Percentiles rank a stretch among this genome's conserved stretches.
phyloP scores from a whole-genome alignment of 495 filamentous ascomycete species.

The Penicillium cataractarum region DNA sequence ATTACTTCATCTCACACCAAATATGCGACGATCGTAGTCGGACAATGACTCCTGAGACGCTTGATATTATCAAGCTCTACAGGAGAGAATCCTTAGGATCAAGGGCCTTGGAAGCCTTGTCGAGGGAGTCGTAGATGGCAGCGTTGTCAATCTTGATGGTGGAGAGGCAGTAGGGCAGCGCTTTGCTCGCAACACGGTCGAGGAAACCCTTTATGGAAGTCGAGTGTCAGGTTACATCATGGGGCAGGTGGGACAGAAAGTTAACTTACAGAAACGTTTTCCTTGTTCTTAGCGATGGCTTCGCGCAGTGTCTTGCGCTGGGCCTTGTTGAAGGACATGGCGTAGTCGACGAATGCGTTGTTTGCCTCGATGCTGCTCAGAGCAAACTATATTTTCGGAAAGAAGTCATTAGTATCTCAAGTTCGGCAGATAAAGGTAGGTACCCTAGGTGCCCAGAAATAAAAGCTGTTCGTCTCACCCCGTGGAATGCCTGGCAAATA shows the following conservation, averaged over 20 bases:
- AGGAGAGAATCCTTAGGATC: not conserved
- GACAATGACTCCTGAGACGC: not conserved
- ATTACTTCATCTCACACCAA: not conserved
- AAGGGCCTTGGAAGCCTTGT: constrained; percentile 3
- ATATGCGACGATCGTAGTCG: not conserved
- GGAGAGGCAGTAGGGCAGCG: not conserved
- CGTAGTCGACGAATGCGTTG: not conserved
- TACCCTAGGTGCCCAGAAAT: not conserved
- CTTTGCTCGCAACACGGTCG: not conserved
- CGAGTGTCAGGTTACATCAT: not conserved
- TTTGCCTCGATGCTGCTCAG: constrained; percentile 2
- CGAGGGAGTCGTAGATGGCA: not conserved
- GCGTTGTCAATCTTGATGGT: constrained; percentile 4
- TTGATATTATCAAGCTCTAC: not conserved
- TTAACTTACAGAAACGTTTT: not conserved
- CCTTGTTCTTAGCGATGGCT: not conserved
- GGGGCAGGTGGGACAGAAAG: not conserved
- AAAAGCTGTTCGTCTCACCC: not conserved
- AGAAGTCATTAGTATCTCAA: not conserved
- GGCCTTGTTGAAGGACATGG: not conserved
- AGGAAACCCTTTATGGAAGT: not conserved
- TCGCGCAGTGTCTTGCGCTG: not conserved
- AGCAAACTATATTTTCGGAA: not conserved
- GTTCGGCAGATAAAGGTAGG: not conserved
- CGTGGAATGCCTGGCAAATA: not conserved